phyloP scores from a whole-genome alignment of 1,284 basidiomycete genomes.

The Irpex sp. region DNA sequence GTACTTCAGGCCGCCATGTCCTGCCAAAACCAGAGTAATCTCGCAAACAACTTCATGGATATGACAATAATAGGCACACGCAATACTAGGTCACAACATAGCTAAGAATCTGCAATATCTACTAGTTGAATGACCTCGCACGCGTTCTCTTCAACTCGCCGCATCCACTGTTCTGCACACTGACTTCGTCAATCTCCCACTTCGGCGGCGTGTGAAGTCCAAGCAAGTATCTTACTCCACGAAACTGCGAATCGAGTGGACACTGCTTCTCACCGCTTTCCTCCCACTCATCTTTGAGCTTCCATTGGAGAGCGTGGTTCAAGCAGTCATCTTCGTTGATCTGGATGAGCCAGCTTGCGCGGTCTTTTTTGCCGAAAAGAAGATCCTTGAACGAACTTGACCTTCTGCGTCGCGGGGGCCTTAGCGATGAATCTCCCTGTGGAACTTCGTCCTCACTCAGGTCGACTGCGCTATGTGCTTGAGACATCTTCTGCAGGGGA shows the following conservation, averaged over 20 bases:
- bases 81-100: no score
- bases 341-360: constrained; percentile 4
- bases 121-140: not conserved
- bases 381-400: constrained; percentile 11
- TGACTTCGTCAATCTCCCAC: constrained; percentile 8
- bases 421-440: not conserved
- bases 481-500: not conserved
- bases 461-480: not conserved
- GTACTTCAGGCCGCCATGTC: no score
- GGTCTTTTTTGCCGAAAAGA: constrained; percentile 1
- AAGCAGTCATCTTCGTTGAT: not conserved
- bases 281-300: constrained; percentile 9
- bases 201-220: constrained; percentile 8
- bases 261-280: constrained; percentile 6
- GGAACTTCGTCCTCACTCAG: not conserved
- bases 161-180: not conserved
- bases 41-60: no score
- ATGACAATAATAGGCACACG: no score
- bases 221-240: constrained; percentile 10
- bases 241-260: constrained; percentile 10
- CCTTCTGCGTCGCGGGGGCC: not conserved
- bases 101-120: no score
- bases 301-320: not conserved
- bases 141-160: not conserved
- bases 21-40: no score